These are phyloP conservation scores for Ramaria sp. DNA, from an alignment of 768 basidiomycete genomes.

Conservation along the genomic window DNA sequence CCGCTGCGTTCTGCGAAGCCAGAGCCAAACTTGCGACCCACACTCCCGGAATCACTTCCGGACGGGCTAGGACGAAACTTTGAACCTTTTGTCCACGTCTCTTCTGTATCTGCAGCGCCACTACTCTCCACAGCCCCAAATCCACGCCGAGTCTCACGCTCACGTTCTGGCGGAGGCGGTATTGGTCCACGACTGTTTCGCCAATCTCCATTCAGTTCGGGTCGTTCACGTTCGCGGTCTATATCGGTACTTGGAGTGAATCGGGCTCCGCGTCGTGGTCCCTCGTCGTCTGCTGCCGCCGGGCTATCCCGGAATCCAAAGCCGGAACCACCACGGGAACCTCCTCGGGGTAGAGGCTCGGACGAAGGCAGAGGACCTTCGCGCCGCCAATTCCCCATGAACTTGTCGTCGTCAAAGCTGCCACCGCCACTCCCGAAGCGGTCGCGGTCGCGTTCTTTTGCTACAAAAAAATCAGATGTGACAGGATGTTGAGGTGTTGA, in stretches of 20 bases:
- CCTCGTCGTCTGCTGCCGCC: constrained; percentile 5
- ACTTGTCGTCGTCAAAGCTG: constrained; percentile 67
- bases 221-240: background rate
- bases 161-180: constrained; percentile 1
- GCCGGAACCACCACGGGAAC: constrained; percentile 40
- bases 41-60: constrained; percentile 23
- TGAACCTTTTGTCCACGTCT: constrained; percentile 64
- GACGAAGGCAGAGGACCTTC: constrained; percentile 64
- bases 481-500: background rate
- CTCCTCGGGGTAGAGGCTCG: constrained; percentile 30
- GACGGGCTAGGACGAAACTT: constrained; percentile 53
- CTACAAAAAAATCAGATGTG: constrained; percentile 27
- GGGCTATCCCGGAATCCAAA: constrained; percentile 7
- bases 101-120: constrained; percentile 64
- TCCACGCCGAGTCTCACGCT: constrained; percentile 34
- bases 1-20: constrained; percentile 44
- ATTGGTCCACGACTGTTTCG: background rate
- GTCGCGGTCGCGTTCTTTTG: constrained; percentile 54
- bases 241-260: constrained; percentile 4
- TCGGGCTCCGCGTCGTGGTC: constrained; percentile 9
- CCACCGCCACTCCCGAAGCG: constrained; percentile 36
- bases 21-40: constrained; percentile 19
- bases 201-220: constrained; percentile 4
- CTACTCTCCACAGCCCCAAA: constrained; percentile 26
- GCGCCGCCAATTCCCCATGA: constrained; percentile 76